Conservation (phyloP, 192 early-diverging fungal species). For the Umbelopsis isabellina region DNA sequence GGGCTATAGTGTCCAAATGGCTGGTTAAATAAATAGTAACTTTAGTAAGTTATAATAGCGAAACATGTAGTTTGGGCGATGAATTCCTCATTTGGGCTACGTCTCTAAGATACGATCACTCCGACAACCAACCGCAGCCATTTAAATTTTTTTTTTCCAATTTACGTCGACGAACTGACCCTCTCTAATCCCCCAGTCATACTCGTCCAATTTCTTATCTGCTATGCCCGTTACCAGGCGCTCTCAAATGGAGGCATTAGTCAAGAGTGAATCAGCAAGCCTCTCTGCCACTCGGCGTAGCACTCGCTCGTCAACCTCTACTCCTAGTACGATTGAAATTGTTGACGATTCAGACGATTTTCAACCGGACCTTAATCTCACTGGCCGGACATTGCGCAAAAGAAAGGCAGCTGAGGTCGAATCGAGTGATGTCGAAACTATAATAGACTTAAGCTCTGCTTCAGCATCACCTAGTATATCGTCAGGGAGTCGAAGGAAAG, state of each 20-base stretch:
- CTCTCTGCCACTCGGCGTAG: neutral
- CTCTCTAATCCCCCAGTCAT: neutral
- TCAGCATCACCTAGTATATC: neutral
- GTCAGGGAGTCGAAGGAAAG: neutral
- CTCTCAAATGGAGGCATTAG: neutral
- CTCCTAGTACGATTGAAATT: neutral
- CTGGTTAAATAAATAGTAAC: conserved; percentile 19
- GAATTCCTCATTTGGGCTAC: neutral
- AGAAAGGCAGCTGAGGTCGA: neutral
- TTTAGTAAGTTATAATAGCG: neutral
- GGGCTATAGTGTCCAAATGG: conserved; percentile 33
- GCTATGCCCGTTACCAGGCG: conserved; percentile 16
- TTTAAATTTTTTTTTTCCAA: neutral
- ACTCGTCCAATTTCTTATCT: neutral
- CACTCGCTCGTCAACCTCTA: neutral
- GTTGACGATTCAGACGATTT: no score
- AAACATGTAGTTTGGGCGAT: neutral
- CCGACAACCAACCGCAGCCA: neutral
- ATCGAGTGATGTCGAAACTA: neutral
- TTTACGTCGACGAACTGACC: conserved; percentile 21
- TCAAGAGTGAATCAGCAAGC: neutral
- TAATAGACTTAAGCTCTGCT: neutral
- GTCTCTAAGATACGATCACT: conserved; percentile 1
- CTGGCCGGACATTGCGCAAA: neutral
- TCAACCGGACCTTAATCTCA: no score